A percentile compares a stretch with the other conserved stretches of the same genome.
phyloP scores from a whole-genome alignment of 306 rosid genomes.

The Sechiopsis laciniata region DNA sequence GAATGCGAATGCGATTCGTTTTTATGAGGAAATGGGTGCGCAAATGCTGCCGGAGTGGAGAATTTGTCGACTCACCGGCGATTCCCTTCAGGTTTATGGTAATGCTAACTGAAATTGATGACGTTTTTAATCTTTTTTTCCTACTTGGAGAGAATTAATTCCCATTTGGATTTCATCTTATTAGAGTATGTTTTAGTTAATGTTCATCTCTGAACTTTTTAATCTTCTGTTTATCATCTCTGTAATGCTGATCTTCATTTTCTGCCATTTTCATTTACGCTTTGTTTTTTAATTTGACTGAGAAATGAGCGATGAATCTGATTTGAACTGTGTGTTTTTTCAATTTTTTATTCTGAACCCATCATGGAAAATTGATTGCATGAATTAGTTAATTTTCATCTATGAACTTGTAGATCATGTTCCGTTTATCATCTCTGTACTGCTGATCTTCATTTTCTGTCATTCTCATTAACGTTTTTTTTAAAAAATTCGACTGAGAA shows the following conservation, averaged over 20 bases:
- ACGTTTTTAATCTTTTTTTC: not conserved
- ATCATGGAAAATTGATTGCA: too few relatives aligned
- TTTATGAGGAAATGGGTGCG: conserved; percentile 82
- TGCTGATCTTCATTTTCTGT: not conserved
- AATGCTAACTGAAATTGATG: conserved; percentile 8
- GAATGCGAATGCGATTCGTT: conserved; percentile 64
- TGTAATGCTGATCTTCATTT: not conserved
- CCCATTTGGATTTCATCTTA: not conserved
- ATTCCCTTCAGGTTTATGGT: conserved; percentile 53
- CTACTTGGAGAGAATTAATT: not conserved
- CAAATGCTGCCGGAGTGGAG: conserved; percentile 65
- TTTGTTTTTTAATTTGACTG: not conserved
- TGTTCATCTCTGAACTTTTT: not conserved
- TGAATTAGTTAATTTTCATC: not conserved
- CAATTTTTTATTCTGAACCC: too few relatives aligned
- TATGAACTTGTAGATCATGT: not conserved
- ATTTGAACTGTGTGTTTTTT: not conserved
- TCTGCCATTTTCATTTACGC: not conserved
- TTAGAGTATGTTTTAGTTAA: not conserved
- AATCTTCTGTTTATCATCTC: not conserved
- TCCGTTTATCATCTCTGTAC: not conserved
- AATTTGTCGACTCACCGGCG: conserved; percentile 74
- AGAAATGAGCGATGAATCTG: not conserved
- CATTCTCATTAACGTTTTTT: not conserved
- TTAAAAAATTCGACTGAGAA: not conserved